Evolutionary conservation across 176 grass and related monocot genomes (phyloP).

Genomic region (Triticum monococcum): DNA sequence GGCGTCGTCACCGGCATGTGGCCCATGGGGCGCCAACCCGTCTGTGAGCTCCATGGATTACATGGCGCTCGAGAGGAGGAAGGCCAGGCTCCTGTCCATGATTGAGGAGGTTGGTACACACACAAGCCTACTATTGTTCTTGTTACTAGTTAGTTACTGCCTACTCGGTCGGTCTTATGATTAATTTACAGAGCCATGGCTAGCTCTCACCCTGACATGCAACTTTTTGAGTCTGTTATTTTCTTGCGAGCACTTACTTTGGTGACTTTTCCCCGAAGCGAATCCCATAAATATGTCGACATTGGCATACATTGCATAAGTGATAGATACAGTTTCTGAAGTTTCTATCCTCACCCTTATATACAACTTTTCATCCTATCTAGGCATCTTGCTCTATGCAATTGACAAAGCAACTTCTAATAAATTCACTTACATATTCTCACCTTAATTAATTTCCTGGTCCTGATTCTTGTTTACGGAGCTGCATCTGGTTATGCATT

Average conservation of each 20-base stretch:
- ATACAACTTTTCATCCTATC: neutral
- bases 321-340: neutral
- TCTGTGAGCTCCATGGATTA: conserved; percentile 54
- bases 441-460: neutral
- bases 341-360: neutral
- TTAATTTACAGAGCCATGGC: neutral
- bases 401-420: neutral
- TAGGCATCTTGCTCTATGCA: neutral
- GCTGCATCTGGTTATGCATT: neutral
- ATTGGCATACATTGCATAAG: neutral
- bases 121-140: neutral
- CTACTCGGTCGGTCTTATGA: neutral
- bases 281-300: conserved; percentile 15
- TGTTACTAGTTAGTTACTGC: neutral
- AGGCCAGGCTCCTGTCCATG: conserved; percentile 54
- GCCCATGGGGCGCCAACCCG: conserved; percentile 8
- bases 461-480: neutral
- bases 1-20: neutral
- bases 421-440: neutral
- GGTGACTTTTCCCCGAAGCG: neutral
- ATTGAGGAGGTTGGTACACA: conserved; percentile 61
- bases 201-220: neutral
- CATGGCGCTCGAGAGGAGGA: conserved; percentile 60
- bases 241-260: neutral
- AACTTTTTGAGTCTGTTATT: neutral